Evolutionary conservation across 1,139 yeast genomes (phyloP).

Genomic region (Saccharomycopsis phalli): DNA sequence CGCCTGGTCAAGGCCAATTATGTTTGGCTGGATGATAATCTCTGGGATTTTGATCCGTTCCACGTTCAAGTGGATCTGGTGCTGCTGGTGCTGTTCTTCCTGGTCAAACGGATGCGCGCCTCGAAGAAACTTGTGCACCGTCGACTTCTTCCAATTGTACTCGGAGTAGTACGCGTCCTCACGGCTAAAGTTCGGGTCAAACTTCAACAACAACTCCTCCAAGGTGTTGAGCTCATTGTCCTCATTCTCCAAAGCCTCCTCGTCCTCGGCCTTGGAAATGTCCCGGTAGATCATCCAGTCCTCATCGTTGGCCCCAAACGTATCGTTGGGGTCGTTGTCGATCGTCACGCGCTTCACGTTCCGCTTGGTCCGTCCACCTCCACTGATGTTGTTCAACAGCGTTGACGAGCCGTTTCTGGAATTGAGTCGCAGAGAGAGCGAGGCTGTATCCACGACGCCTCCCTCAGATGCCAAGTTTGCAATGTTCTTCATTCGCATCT

Average conservation of each 20-base stretch:
- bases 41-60: conserved; percentile 93
- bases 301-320: conserved; percentile 92
- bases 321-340: conserved; percentile 88
- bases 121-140: conserved; percentile 73
- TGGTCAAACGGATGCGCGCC: conserved; percentile 76
- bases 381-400: conserved; percentile 30
- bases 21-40: conserved; percentile 84
- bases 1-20: conserved; percentile 94
- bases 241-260: conserved; percentile 67
- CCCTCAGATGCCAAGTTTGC: conserved; percentile 77
- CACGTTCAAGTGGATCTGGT: conserved; percentile 81
- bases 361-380: conserved; percentile 26
- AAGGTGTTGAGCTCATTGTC: conserved; percentile 49
- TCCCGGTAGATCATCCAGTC: conserved; percentile 93
- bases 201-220: conserved; percentile 67
- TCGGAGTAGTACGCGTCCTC: conserved; percentile 81
- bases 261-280: conserved; percentile 65
- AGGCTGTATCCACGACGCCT: conserved; percentile 2
- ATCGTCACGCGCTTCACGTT: conserved; percentile 55
- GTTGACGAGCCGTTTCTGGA: conserved; percentile 6
- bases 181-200: conserved; percentile 76
- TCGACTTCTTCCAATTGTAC: conserved; percentile 77
- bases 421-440: not conserved
- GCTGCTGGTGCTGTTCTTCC: conserved; percentile 60
- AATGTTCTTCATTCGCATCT: conserved; percentile 83